phyloP scores from a whole-genome alignment of 225 moss, liverwort and hornwort species.

The Marchantia paleacea region DNA sequence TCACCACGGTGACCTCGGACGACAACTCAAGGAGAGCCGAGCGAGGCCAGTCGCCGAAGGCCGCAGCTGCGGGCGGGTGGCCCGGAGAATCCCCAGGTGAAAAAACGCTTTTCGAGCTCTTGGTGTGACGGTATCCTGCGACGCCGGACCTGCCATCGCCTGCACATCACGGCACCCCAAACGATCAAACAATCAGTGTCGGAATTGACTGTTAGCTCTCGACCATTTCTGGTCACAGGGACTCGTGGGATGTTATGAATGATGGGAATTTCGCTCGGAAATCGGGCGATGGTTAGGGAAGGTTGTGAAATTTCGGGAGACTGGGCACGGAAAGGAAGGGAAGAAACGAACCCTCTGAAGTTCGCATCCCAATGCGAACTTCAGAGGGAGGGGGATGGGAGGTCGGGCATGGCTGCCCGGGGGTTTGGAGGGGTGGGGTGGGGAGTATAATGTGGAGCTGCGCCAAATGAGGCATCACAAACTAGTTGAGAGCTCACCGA shows the following conservation, averaged over 20 bases:
- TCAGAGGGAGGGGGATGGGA: background rate
- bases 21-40: slow-evolving; percentile 34
- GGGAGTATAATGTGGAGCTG: slow-evolving; percentile 10
- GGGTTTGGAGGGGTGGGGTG: background rate
- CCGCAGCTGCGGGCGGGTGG: slow-evolving; percentile 22
- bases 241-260: too few species aligned
- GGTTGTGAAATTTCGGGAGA: background rate
- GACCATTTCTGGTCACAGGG: background rate
- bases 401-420: background rate
- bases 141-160: slow-evolving; percentile 39
- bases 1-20: slow-evolving; percentile 35
- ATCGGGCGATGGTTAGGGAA: background rate
- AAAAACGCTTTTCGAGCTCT: slow-evolving; percentile 25
- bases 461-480: slow-evolving; percentile 21
- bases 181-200: background rate
- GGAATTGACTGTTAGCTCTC: background rate
- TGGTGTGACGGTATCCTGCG: slow-evolving; percentile 30
- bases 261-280: background rate
- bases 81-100: slow-evolving; percentile 45
- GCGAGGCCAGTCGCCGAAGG: slow-evolving; percentile 39
- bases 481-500: slow-evolving; percentile 38
- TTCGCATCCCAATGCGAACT: background rate
- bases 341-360: background rate
- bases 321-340: background rate
- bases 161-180: slow-evolving; percentile 18